phyloP scores from a whole-genome alignment of 345 rosid genomes.

The Erodium maritimum region DNA sequence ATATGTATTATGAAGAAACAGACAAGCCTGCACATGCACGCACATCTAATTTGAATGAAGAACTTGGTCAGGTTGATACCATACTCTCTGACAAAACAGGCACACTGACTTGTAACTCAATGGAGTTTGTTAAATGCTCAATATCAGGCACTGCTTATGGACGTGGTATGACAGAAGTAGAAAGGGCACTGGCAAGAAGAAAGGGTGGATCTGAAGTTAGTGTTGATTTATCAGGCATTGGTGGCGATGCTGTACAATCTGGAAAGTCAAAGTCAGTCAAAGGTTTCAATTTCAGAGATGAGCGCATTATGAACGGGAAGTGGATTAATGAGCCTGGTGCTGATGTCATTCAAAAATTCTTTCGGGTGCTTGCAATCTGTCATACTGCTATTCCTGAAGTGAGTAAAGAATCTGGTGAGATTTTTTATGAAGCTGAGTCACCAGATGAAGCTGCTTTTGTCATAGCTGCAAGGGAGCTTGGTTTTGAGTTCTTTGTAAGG shows the following conservation, averaged over 20 bases:
- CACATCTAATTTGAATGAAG: conserved; percentile 90
- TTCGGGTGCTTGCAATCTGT: conserved; percentile 58
- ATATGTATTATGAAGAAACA: conserved; percentile 57
- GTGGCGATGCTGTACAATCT: conserved; percentile 5
- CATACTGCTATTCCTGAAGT: conserved; percentile 70
- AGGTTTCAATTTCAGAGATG: conserved; percentile 82
- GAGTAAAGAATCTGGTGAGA: conserved; percentile 24
- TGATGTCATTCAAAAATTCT: conserved; percentile 40
- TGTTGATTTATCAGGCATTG: conserved; percentile 12
- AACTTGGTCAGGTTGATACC: conserved; percentile 77
- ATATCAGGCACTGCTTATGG: conserved; percentile 70
- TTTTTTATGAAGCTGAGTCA: conserved; percentile 79
- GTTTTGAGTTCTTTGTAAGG: conserved; percentile 60
- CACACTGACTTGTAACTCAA: conserved; percentile 84
- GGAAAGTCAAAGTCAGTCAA: conserved; percentile 32
- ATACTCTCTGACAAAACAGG: conserved; percentile 93
- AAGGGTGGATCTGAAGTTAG: conserved; percentile 15
- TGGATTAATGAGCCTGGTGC: conserved; percentile 51
- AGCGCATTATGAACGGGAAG: conserved; percentile 51
- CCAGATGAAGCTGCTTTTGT: conserved; percentile 87
- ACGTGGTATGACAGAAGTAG: conserved; percentile 69
- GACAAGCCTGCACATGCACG: conserved; percentile 70
- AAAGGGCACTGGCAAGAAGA: conserved; percentile 36
- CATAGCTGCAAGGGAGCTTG: conserved; percentile 68
- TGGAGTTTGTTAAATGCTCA: conserved; percentile 93